These are phyloP conservation scores for Stentor coeruleus DNA, from an alignment of 73 alveolate genomes.

Conservation along the genomic window DNA sequence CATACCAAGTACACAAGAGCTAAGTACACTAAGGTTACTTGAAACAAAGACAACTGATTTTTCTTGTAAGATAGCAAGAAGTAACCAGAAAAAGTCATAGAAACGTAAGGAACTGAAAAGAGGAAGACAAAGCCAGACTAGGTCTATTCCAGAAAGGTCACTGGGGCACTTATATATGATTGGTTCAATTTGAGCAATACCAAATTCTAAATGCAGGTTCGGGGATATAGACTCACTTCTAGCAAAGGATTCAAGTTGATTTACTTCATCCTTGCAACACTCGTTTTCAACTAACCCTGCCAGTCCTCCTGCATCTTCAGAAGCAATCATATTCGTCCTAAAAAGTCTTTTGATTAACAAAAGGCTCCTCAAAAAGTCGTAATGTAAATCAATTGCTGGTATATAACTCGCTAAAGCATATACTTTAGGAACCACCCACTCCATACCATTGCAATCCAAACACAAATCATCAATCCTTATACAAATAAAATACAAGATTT, in stretches of 20 bases:
- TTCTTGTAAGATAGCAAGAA: constrained; percentile 48
- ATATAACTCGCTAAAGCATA: background rate
- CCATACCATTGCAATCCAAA: background rate
- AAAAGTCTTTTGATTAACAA: background rate
- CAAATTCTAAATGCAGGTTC: background rate
- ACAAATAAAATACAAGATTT: background rate
- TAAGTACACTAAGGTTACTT: constrained; percentile 37
- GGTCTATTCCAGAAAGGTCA: constrained; percentile 14
- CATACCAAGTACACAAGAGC: constrained; percentile 47
- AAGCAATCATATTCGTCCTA: background rate
- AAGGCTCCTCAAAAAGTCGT: background rate
- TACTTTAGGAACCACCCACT: constrained; percentile 14
- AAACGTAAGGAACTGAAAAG: constrained; percentile 39
- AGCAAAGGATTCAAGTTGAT: background rate
- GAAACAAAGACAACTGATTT: constrained; percentile 59
- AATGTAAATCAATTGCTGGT: constrained; percentile 10
- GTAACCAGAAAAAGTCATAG: constrained; percentile 35
- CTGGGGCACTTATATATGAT: background rate
- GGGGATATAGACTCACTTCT: background rate
- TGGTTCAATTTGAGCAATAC: background rate
- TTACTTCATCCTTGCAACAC: background rate
- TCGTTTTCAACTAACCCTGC: background rate
- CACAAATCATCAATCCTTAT: background rate
- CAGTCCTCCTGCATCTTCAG: background rate
- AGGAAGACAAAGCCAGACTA: constrained; percentile 42